These are phyloP conservation scores for Abrus precatorius DNA, from an alignment of 306 rosid species.

Conservation along the genomic window DNA sequence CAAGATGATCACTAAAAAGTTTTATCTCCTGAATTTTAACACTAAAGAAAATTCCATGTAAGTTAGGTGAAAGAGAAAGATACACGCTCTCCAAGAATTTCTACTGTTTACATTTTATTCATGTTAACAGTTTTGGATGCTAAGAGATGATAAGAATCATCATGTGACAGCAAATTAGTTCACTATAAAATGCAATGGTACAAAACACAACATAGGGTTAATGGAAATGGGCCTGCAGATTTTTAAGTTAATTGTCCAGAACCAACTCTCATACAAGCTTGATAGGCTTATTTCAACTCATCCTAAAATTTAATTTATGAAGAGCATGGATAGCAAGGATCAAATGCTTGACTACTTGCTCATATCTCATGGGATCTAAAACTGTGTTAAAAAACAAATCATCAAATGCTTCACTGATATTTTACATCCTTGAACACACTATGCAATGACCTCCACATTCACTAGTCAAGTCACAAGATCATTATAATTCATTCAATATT, in stretches of 20 bases:
- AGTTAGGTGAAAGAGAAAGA: conserved; percentile 47
- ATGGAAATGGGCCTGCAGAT: background rate
- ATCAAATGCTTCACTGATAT: conserved; percentile 16
- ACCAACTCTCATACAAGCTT: background rate
- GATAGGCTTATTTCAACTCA: background rate
- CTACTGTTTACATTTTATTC: conserved; percentile 34
- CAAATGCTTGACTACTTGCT: background rate
- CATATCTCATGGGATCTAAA: background rate
- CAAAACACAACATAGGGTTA: background rate
- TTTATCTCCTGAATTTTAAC: conserved; percentile 83
- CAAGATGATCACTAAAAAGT: conserved; percentile 78
- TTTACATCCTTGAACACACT: conserved; percentile 20
- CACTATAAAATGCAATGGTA: conserved; percentile 13
- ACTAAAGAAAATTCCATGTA: conserved; percentile 61
- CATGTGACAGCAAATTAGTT: conserved; percentile 4
- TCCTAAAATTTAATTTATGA: background rate
- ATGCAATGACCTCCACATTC: conserved; percentile 13
- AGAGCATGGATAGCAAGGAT: conserved; percentile 2
- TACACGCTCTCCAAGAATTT: conserved; percentile 5
- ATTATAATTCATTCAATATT: conserved; percentile 25
- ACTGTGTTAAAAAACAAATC: background rate
- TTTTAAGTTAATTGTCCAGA: background rate
- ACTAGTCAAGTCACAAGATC: conserved; percentile 26
- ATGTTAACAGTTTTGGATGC: conserved; percentile 36
- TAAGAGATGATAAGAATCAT: conserved; percentile 23